Evolutionary conservation across 2,329 filamentous ascomycete species (phyloP), one percentile per base, ranked within the genome.

Genomic region (Geoglossum cookeanum): DNA sequence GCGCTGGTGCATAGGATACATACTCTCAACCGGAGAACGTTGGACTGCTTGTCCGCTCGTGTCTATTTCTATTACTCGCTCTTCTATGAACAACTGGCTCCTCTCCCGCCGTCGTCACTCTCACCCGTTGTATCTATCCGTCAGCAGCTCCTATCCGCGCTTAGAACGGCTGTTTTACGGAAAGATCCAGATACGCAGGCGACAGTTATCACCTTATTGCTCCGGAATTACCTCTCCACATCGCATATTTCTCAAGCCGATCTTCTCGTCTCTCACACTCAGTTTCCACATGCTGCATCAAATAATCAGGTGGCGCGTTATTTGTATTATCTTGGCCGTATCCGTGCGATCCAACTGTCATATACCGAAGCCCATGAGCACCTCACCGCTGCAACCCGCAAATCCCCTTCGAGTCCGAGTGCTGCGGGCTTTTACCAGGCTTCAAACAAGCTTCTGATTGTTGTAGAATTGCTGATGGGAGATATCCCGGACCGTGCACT

Each of bases 291-390:
- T 61, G 88, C 88, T 65, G 92, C 92, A 3, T 88, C 90, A 62
- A 98, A 96, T 75, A 98, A 96, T 70, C 92, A 98, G 74, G 90
- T 98, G 62, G 94, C 92, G 61, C 83, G 92, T 60, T 98, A 95
- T 74, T 77, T 97, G 59, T 98, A 94, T 78, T 98, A 98, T 71
- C 80, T 98, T 11, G 92, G 92, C 60, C 87, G 91, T 63, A 96
- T 97, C 71, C 85, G 92, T 60, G 89, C 92, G 57, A 94, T 97
- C 65, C 92, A 98, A 74, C 78, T 98, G 63, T 85, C 87, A 63
- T 98, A 98, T 74, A 96, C 92, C 7, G 91, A 96, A 68, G 92
- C 92, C 27, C 92, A 98, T 66, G 87, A 94, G 68, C 88, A 97
- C 70, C 76, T 98, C 61, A 89, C 86, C 48, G 88, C 89, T 53